A percentile compares a stretch with the other conserved stretches of the same genome.
Conservation (phyloP, 169 alveolate species). For the Neospora caninum region DNA sequence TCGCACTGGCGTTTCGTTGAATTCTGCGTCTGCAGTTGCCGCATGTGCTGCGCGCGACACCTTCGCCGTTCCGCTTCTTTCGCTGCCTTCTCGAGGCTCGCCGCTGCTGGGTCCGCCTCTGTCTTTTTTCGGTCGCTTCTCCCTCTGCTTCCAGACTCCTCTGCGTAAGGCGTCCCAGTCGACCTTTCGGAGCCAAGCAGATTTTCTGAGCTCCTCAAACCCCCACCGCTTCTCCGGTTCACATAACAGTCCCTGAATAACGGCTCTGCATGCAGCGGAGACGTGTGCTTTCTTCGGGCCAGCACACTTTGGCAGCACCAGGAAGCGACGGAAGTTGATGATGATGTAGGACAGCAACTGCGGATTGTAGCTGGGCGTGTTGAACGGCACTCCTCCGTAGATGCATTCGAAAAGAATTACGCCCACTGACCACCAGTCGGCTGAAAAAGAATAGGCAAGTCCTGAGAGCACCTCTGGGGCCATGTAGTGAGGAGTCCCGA, state of each 20-base stretch:
- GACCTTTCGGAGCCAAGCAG: conserved; percentile 13
- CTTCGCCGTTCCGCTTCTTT: neutral
- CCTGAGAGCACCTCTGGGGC: conserved; percentile 58
- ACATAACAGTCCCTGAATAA: neutral
- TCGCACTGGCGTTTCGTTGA: too few relatives aligned
- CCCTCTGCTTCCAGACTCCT: neutral
- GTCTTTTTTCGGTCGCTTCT: neutral
- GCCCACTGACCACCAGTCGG: conserved; percentile 94
- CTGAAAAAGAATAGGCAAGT: conserved; percentile 54
- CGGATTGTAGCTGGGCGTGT: neutral
- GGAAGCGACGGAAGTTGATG: conserved; percentile 12
- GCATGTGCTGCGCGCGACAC: neutral
- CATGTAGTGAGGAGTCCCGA: conserved; percentile 61
- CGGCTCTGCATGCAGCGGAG: neutral
- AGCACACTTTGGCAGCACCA: neutral
- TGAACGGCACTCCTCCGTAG: conserved; percentile 92
- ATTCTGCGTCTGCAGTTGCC: neutral
- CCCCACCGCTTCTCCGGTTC: neutral
- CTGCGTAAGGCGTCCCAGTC: neutral
- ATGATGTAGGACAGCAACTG: conserved; percentile 32
- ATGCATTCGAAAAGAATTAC: conserved; percentile 91
- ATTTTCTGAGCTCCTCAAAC: neutral
- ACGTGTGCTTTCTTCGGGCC: neutral
- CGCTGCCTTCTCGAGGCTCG: neutral
- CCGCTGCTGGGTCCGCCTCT: neutral